A percentile compares a stretch with the other conserved stretches of the same genome.
These are phyloP conservation scores for Taxawa tesnikishii DNA, from an alignment of 2,329 filamentous ascomycete species.

Conservation along the genomic window DNA sequence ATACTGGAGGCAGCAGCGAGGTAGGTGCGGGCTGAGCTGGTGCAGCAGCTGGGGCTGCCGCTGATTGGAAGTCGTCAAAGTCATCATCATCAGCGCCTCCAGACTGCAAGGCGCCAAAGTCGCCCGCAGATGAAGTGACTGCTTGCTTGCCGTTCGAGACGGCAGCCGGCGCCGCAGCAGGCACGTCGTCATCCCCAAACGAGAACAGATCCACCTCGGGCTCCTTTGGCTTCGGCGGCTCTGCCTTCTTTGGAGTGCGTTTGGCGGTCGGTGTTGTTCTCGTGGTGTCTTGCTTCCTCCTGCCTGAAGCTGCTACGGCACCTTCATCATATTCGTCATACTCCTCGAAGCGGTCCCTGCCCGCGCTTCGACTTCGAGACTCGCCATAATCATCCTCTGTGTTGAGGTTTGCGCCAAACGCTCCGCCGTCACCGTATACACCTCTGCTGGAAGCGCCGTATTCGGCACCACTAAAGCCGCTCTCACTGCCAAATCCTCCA, in stretches of 20 bases:
- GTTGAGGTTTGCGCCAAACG: constrained; percentile 79
- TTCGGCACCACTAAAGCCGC: constrained; percentile 20
- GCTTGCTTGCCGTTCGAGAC: constrained; percentile 31
- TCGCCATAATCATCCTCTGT: constrained; percentile 48
- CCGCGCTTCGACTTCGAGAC: constrained; percentile 48
- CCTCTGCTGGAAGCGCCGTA: constrained; percentile 59
- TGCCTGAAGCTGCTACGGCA: constrained; percentile 37
- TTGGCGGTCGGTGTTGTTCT: constrained; percentile 17
- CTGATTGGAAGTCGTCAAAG: constrained; percentile 96
- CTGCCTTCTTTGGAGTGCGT: constrained; percentile 47
- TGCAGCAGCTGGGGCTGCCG: constrained; percentile 44
- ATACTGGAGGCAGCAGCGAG: constrained; percentile 34
- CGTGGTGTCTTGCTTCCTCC: constrained; percentile 34
- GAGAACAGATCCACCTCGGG: constrained; percentile 89
- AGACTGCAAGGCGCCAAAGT: constrained; percentile 96
- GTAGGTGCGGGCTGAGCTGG: constrained; percentile 21
- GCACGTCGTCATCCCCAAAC: constrained; percentile 54
- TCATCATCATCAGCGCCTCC: constrained; percentile 63
- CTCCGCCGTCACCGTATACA: constrained; percentile 92
- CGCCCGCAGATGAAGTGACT: constrained; percentile 61
- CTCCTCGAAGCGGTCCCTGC: constrained; percentile 77
- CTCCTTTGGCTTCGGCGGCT: constrained; percentile 67
- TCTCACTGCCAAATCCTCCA: constrained; percentile 83
- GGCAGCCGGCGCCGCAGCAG: constrained; percentile 26
- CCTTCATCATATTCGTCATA: constrained; percentile 94